phyloP scores from a whole-genome alignment of 805 yeast species.

The Saccharomycopsis lassenensis region DNA sequence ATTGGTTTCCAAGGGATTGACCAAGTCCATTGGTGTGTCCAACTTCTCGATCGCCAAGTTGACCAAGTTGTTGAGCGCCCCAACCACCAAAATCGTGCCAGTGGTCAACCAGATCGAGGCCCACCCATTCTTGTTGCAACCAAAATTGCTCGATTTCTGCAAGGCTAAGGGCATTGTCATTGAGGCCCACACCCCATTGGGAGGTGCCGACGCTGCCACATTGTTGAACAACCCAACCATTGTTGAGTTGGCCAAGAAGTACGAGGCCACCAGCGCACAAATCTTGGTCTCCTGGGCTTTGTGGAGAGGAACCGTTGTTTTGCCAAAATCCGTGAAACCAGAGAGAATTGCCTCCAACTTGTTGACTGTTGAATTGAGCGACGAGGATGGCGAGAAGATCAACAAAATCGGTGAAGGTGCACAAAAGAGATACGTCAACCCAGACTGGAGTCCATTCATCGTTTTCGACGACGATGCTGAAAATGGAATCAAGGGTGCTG shows the following conservation, averaged over 20 bases:
- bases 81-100: conserved; percentile 45
- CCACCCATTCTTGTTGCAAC: conserved; percentile 64
- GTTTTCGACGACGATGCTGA: conserved; percentile 19
- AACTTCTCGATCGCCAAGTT: conserved; percentile 51
- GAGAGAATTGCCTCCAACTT: conserved; percentile 32
- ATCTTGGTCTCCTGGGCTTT: conserved; percentile 41
- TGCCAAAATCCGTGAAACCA: conserved; percentile 39
- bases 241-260: conserved; percentile 33
- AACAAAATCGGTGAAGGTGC: conserved; percentile 21
- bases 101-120: conserved; percentile 67
- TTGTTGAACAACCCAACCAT: conserved; percentile 35
- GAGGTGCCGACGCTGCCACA: conserved; percentile 52
- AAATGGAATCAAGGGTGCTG: conserved; percentile 13
- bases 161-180: conserved; percentile 40
- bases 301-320: conserved; percentile 37
- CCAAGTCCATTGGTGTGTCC: conserved; percentile 66
- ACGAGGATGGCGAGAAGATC: conserved; percentile 27
- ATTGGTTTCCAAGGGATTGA: conserved; percentile 40
- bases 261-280: conserved; percentile 31
- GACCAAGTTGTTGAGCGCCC: conserved; percentile 36
- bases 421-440: conserved; percentile 28
- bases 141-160: conserved; percentile 42
- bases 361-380: conserved; percentile 25
- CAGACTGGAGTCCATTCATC: conserved; percentile 21
- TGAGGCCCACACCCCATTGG: conserved; percentile 76